Base-by-base conservation (phyloP, 1,139 yeast genomes). In the Saccharomyces hybrid region DNA sequence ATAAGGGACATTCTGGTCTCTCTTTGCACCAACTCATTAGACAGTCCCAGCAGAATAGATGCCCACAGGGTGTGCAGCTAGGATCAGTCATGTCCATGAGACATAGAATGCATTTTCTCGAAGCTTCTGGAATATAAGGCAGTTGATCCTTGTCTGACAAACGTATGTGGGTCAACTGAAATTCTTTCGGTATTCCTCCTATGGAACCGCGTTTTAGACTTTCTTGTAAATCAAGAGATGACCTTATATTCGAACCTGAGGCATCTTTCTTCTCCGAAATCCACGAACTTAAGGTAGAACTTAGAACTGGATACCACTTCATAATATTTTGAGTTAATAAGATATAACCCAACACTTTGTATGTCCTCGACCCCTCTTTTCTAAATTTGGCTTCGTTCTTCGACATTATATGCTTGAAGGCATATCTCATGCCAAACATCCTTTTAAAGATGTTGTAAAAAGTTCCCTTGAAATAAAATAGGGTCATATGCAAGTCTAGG, bases 1-100 rank as follows among this genome's bases (percentile, higher is more conserved):
- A 93, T 42, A 93, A 74, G 0, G 99, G 98, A 68, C 99, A 93
- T 65, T 90, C 97, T 0, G 91, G 85, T 61, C 82, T 81, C 57
- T 90, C 96, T 58, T 89, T 75, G 53, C 90, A 81, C 98, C 98
- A 93, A 62, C 88, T 96, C 5, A 83, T 78, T 6, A 89, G 83
- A 67, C 99, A 93, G 5, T 76, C 78, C 98, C 98, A 93, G 71
- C 99, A 93, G 68, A 88, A 91, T 16, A 88, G 58, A 68, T 93
- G 99, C 0, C 99, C 99, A 71, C 99, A 93, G 8, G 84, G 80
- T 0, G 96, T 90, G 56, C 90, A 82, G 1, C 96, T 76, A 1
- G 99, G 98, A 58, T 87, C 81, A 2, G 74, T 76, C 95, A 93
- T 88, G 16, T 79, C 76, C 5, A 87, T 84, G 38, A 91, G 75